Conservation (phyloP, 306 rosid species). For the Ochetophila trinervis region DNA sequence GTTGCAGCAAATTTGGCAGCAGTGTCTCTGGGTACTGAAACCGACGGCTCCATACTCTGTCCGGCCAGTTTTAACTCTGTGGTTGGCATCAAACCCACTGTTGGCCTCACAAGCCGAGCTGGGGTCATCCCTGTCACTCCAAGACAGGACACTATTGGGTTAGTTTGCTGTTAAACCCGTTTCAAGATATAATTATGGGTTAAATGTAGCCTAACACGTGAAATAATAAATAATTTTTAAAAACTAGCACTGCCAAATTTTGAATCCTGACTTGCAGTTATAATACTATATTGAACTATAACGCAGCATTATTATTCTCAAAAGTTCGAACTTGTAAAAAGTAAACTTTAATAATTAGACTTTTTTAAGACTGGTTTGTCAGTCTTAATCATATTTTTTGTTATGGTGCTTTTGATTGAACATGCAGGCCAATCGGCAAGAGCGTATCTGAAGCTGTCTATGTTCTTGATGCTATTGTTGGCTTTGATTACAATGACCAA, state of each 20-base stretch:
- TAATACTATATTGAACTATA: too few species aligned
- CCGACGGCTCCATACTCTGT: conserved; percentile 46
- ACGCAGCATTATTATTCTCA: too few species aligned
- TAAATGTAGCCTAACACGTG: too few species aligned
- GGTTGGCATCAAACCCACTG: conserved; percentile 48
- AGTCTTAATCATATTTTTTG: not conserved
- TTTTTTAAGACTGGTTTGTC: too few species aligned
- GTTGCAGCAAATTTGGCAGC: conserved; percentile 45
- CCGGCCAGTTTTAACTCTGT: conserved; percentile 45
- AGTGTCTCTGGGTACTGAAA: conserved; percentile 46
- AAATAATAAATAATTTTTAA: too few species aligned
- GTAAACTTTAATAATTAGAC: too few species aligned
- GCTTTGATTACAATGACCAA: conserved; percentile 35
- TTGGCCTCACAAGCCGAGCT: conserved; percentile 49
- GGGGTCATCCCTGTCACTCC: conserved; percentile 40
- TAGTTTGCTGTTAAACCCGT: not conserved
- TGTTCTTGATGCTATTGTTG: conserved; percentile 61
- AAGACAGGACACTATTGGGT: conserved; percentile 52
- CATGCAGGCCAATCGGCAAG: conserved; percentile 56
- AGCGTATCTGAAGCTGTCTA: conserved; percentile 61
- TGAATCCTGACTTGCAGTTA: too few species aligned
- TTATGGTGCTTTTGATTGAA: not conserved
- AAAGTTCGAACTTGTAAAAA: too few species aligned
- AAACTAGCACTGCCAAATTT: too few species aligned
- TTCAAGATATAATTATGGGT: not conserved